Base-by-base conservation (phyloP, 2,329 filamentous ascomycete genomes). In the Aspergillus cejpii region DNA sequence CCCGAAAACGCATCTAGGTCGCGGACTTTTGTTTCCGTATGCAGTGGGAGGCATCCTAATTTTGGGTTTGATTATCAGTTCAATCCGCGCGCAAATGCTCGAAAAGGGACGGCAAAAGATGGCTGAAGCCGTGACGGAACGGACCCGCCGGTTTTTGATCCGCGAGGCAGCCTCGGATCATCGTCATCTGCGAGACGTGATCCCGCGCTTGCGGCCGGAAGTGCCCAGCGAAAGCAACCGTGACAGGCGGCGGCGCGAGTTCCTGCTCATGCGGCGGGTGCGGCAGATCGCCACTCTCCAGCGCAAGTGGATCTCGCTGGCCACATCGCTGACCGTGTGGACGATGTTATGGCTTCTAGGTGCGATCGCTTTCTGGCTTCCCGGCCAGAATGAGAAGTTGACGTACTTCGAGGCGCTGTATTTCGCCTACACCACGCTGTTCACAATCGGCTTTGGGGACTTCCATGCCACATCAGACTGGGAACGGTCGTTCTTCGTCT, bases 241-340 rank as follows among this genome's bases (percentile, higher is more conserved):
- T 19, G 53, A 62, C 11, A 49, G 59, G 37, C 57, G 61, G 7
- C 56, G 59, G 44, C 58, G 56, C 12, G 66, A 69, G 43, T 69
- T 76, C 48, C 59, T 67, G 11, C 64, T 71, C 3, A 75, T 75
- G 73, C 66, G 72, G 11, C 64, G 63, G 34, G 67, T 74, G 2
- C 70, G 73, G 39, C 60, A 65, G 5, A 51, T 66, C 15, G 65
- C 71, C 1, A 66, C 66, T 15, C 50, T 60, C 1, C 60, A 73
- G 42, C 61, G 67, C 8, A 67, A 68, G 14, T 75, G 67, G 61
- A 55, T 72, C 17, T 64, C 68, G 0, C 58, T 74, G 0, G 36
- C 53, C 2, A 58, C 61, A 2, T 71, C 70, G 14, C 44, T 61
- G 5, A 54, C 54, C 3, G 64, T 69, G 5, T 72, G 69, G 45